These are phyloP conservation scores for Neofusicoccum kwambonambiense DNA, from an alignment of 2,329 filamentous ascomycete species.

Conservation along the genomic window DNA sequence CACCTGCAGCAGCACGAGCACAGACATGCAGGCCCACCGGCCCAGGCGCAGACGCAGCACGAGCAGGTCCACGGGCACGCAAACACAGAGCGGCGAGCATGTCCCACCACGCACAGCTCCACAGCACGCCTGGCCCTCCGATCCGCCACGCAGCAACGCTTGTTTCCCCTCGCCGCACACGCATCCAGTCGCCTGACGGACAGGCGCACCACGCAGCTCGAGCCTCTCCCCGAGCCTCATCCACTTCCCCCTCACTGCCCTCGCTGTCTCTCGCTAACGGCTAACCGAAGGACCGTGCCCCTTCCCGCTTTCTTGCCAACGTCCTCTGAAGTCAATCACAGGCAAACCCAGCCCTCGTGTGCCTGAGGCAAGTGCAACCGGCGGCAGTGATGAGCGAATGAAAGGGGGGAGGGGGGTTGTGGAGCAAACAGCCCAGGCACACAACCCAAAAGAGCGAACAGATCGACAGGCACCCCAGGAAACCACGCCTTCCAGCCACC, in stretches of 20 bases:
- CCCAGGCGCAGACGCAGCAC: not conserved
- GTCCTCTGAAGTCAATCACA: too few species aligned
- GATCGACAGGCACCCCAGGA: too few species aligned
- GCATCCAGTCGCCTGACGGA: not conserved
- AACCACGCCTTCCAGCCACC: too few species aligned
- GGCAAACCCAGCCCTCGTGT: too few species aligned
- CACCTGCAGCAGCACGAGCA: not conserved
- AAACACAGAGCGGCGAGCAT: not conserved
- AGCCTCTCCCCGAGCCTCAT: constrained; percentile 6
- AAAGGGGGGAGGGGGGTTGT: too few species aligned
- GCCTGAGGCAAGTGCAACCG: too few species aligned
- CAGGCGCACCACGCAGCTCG: not conserved
- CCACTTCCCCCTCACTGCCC: not conserved
- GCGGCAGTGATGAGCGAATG: too few species aligned
- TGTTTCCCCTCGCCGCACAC: not conserved
- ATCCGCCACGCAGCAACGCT: not conserved
- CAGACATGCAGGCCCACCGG: not conserved
- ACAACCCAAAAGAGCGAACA: too few species aligned
- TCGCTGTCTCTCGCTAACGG: not conserved
- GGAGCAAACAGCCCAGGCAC: too few species aligned
- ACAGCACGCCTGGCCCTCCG: not conserved
- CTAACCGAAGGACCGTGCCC: not conserved
- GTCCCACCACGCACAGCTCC: not conserved
- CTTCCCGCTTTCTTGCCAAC: not conserved
- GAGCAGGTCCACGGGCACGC: not conserved